These are phyloP conservation scores for Arctostaphylos glauca DNA, from an alignment of 148 eudicot genomes.

Conservation along the genomic window DNA sequence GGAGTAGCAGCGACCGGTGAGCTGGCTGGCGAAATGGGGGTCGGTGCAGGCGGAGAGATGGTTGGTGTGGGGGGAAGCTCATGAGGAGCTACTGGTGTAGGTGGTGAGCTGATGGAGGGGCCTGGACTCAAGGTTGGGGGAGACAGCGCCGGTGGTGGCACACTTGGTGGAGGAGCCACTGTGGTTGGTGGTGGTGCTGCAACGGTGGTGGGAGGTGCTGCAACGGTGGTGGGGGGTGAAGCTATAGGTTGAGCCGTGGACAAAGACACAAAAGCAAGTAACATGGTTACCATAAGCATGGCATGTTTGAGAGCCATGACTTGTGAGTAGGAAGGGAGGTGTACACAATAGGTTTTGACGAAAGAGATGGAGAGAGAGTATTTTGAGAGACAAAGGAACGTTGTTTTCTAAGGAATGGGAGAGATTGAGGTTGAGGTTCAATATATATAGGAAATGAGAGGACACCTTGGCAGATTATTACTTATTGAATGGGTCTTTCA, in stretches of 20 bases:
- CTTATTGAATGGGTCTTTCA: not conserved
- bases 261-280: conserved; percentile 7
- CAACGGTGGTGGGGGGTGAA: conserved; percentile 1
- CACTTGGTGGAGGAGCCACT: conserved; percentile 9
- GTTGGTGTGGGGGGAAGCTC: not conserved
- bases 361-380: not conserved
- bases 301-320: conserved; percentile 19
- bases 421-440: conserved; percentile 13
- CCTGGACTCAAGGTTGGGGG: conserved; percentile 11
- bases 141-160: conserved; percentile 3
- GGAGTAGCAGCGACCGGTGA: conserved; percentile 7
- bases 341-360: not conserved
- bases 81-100: conserved; percentile 7
- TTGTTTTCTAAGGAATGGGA: not conserved
- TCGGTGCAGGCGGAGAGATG: not conserved
- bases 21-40: not conserved
- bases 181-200: not conserved
- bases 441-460: conserved; percentile 11
- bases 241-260: conserved; percentile 21
- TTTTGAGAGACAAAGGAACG: not conserved
- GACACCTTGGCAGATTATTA: not conserved
- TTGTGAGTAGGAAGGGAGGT: not conserved
- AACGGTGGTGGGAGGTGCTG: conserved; percentile 7
- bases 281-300: conserved; percentile 15
- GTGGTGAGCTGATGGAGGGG: conserved; percentile 12